These are phyloP conservation scores for Penstemon eatonii DNA, from an alignment of 257 asterid species.

Conservation along the genomic window DNA sequence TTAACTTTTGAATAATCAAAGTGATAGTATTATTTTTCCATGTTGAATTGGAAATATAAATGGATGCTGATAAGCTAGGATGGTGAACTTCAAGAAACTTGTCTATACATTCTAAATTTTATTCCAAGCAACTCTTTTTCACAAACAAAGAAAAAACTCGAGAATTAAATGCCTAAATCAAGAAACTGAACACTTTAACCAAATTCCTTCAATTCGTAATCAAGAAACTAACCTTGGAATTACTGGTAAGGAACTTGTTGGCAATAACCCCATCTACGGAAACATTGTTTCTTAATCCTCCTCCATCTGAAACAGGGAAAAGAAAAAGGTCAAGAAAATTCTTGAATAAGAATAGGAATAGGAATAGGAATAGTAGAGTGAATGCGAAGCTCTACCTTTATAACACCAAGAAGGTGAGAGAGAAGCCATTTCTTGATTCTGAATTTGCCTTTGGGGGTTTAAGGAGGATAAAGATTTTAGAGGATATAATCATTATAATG, in stretches of 20 bases:
- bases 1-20: slow-evolving; percentile 1
- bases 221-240: slow-evolving; percentile 32
- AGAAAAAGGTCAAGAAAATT: neutral
- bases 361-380: neutral
- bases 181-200: too few relatives aligned
- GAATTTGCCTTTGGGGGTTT: neutral
- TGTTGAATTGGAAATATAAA: neutral
- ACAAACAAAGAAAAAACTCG: neutral
- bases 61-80: neutral
- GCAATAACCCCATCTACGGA: slow-evolving; percentile 34
- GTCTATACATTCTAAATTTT: neutral
- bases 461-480: too few relatives aligned
- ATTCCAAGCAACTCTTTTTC: neutral
- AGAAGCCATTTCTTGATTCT: slow-evolving; percentile 36
- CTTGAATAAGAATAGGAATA: neutral
- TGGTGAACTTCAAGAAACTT: neutral
- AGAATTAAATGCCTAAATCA: neutral
- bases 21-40: neutral
- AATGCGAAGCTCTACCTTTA: slow-evolving; percentile 37
- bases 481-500: too few relatives aligned
- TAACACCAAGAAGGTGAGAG: slow-evolving; percentile 47
- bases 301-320: slow-evolving; percentile 35
- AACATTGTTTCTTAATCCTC: slow-evolving; percentile 38
- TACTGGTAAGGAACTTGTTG: slow-evolving; percentile 18
- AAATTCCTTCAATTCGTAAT: neutral